Evolutionary conservation across 78 protist genomes (phyloP).

Genomic region (Pigoraptor vietnamica): DNA sequence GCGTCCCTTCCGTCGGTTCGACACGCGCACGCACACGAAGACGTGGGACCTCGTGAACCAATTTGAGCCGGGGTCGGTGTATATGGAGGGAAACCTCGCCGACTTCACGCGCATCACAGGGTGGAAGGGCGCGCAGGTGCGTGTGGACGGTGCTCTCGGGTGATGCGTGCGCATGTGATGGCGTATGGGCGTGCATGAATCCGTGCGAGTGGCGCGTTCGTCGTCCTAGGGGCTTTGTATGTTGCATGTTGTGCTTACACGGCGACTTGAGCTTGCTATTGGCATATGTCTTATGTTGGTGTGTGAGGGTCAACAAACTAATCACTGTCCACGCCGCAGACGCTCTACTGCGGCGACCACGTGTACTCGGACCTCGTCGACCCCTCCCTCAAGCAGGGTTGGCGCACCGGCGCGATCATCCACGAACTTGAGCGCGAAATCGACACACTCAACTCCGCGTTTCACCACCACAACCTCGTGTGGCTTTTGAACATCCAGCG

Average conservation of each 20-base stretch:
- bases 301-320: neutral
- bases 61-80: neutral
- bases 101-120: neutral
- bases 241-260: too few species aligned
- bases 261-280: too few species aligned
- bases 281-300: neutral
- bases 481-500: neutral
- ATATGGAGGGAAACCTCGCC: neutral
- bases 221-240: too few species aligned
- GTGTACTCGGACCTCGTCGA: neutral
- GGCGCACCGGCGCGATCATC: conserved; percentile 13
- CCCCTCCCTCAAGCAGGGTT: neutral
- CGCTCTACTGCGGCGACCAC: neutral
- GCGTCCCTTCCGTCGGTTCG: neutral
- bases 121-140: neutral
- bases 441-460: neutral
- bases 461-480: neutral
- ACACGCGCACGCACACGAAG: neutral
- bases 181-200: too few species aligned
- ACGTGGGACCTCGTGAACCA: neutral
- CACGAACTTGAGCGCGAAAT: neutral
- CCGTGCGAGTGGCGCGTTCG: too few species aligned
- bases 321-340: neutral
- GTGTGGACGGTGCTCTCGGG: too few species aligned
- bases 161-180: too few species aligned